Percentiles rank a stretch among this genome's conserved stretches.
Evolutionary conservation across 768 basidiomycete genomes (phyloP).

Genomic region (Mycena haematopus): DNA sequence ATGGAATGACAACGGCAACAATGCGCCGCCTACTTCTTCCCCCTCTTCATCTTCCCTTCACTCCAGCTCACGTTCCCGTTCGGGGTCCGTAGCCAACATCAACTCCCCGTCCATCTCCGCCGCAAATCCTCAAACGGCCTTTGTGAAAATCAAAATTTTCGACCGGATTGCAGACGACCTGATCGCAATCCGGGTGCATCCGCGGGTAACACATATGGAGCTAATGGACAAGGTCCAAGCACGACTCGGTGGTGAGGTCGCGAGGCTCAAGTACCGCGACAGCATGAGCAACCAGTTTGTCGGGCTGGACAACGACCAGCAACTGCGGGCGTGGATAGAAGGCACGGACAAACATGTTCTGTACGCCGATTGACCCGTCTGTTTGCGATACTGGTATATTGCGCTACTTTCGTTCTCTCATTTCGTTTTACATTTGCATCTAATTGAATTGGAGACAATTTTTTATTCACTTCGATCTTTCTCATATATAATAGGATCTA

Average conservation of each 20-base stretch:
- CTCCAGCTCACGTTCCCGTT: conserved; percentile 36
- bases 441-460: conserved; percentile 25
- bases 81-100: conserved; percentile 52
- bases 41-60: conserved; percentile 56
- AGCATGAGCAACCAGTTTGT: conserved; percentile 70
- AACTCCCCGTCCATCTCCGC: conserved; percentile 75
- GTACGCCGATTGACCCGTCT: conserved; percentile 68
- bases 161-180: conserved; percentile 92
- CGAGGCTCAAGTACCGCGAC: conserved; percentile 75
- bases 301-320: conserved; percentile 65
- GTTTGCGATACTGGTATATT: background rate
- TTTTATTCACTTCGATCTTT: conserved; percentile 28
- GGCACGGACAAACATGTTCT: conserved; percentile 83
- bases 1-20: conserved; percentile 36
- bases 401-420: background rate
- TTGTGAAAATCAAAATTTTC: conserved; percentile 98
- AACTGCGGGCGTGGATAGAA: conserved; percentile 76
- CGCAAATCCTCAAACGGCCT: conserved; percentile 81
- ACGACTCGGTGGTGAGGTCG: conserved; percentile 78
- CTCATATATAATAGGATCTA: background rate
- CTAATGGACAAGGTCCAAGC: conserved; percentile 92
- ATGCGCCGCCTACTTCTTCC: conserved; percentile 38
- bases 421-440: conserved; percentile 6
- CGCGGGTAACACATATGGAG: conserved; percentile 83
- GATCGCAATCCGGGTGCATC: conserved; percentile 96